Evolutionary conservation across 495 filamentous ascomycete genomes (phyloP).

Genomic region (Xylaria acuta): DNA sequence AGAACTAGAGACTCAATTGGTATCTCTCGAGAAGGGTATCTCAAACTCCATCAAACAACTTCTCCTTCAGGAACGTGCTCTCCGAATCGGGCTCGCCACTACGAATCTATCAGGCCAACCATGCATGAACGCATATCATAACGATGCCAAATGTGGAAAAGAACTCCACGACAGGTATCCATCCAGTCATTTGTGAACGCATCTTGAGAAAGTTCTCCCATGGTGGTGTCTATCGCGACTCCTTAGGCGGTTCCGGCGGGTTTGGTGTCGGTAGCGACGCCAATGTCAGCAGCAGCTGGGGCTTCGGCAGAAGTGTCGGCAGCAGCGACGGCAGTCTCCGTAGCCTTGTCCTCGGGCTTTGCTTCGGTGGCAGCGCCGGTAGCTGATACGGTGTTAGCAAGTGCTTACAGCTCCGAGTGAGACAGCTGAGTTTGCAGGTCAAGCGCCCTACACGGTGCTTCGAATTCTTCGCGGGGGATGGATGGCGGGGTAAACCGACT

Average conservation of each 20-base stretch:
- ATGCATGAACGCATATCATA: not conserved
- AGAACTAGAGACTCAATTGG: conserved; percentile 16
- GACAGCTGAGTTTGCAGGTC: not conserved
- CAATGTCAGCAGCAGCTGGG: conserved; percentile 34
- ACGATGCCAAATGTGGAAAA: conserved; percentile 1
- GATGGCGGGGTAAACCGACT: conserved; percentile 8
- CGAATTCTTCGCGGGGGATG: not conserved
- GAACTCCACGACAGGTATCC: conserved; percentile 10
- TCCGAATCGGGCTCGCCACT: not conserved
- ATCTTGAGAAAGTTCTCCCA: conserved; percentile 11
- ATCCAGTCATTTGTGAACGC: not conserved
- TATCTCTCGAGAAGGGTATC: conserved; percentile 29
- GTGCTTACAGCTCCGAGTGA: not conserved
- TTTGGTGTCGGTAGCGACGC: conserved; percentile 29
- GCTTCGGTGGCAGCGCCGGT: conserved; percentile 22
- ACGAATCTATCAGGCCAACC: not conserved
- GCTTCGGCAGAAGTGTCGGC: conserved; percentile 29
- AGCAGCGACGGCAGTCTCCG: conserved; percentile 29
- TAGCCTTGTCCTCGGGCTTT: conserved; percentile 46
- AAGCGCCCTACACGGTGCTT: not conserved
- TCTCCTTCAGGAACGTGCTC: conserved; percentile 5
- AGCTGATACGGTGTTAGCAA: conserved; percentile 20
- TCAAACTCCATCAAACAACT: conserved; percentile 30
- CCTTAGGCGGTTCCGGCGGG: conserved; percentile 26
- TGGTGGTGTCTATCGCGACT: not conserved